Percentiles rank a stretch among this genome's conserved stretches.
Conservation (phyloP, 179 eudicot genomes). For the Spergularia azorica region DNA sequence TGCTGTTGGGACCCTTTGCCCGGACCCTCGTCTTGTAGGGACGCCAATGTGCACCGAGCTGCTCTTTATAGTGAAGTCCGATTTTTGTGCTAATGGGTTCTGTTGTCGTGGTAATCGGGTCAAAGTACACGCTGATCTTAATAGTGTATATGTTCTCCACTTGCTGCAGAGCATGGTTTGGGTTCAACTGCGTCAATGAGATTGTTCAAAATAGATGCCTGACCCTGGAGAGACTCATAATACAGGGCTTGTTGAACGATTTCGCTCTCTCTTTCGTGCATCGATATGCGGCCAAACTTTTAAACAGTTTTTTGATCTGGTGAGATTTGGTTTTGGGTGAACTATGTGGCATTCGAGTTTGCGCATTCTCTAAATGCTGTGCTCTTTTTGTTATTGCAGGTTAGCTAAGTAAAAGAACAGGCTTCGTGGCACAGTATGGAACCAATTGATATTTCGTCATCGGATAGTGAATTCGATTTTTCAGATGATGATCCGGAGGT, state of each 20-base stretch:
- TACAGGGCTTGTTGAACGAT: slow-evolving; percentile 23
- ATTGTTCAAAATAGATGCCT: slow-evolving; percentile 27
- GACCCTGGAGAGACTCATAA: slow-evolving; percentile 24
- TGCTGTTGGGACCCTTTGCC: too few relatives aligned
- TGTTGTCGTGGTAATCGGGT: neutral
- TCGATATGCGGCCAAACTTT: slow-evolving; percentile 26
- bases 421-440: slow-evolving; percentile 39
- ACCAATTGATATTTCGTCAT: slow-evolving; percentile 59
- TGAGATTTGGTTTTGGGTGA: slow-evolving; percentile 18
- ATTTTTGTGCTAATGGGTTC: neutral
- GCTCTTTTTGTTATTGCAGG: slow-evolving; percentile 19
- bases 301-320: slow-evolving; percentile 24
- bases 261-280: slow-evolving; percentile 26
- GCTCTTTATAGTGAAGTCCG: neutral
- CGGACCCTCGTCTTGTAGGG: too few relatives aligned
- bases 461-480: slow-evolving; percentile 50
- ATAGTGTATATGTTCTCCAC: neutral
- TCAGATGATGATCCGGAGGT: slow-evolving; percentile 39
- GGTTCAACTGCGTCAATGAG: slow-evolving; percentile 17
- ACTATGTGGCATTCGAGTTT: neutral
- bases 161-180: neutral
- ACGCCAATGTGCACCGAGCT: too few relatives aligned
- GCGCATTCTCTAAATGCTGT: neutral
- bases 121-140: neutral
- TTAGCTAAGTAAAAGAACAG: slow-evolving; percentile 15